These are phyloP conservation scores for Didymella segeticola DNA, from an alignment of 2,329 filamentous ascomycete genomes.

Conservation along the genomic window DNA sequence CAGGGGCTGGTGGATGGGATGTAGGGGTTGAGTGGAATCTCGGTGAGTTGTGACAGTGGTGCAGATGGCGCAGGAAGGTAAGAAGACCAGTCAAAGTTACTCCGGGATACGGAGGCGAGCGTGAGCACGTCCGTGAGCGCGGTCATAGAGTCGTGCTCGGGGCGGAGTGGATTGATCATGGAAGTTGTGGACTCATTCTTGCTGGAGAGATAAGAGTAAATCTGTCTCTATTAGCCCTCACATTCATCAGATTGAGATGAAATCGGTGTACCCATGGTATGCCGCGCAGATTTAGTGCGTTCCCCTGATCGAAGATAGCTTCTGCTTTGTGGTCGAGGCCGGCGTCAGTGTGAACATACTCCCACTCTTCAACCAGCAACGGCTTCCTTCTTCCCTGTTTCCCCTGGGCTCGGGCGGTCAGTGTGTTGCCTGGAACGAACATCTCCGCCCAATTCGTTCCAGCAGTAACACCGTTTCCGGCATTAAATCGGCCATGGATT, in stretches of 20 bases:
- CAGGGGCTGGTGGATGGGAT: conserved; percentile 37
- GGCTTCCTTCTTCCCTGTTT: conserved; percentile 37
- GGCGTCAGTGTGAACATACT: conserved; percentile 33
- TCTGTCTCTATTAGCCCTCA: conserved; percentile 19
- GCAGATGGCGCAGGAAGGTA: conserved; percentile 32
- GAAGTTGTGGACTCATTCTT: conserved; percentile 32
- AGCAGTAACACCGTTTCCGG: conserved; percentile 31
- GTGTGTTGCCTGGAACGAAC: conserved; percentile 44
- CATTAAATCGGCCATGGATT: conserved; percentile 43
- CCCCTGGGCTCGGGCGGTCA: conserved; percentile 34
- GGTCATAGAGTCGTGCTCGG: conserved; percentile 30
- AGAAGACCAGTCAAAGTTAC: conserved; percentile 39
- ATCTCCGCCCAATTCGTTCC: conserved; percentile 45
- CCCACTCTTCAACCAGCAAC: conserved; percentile 45
- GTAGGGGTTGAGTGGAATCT: conserved; percentile 38
- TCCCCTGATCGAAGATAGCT: conserved; percentile 45
- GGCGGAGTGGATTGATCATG: conserved; percentile 31
- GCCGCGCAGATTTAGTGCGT: conserved; percentile 44
- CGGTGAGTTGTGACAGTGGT: conserved; percentile 27
- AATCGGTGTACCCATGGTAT: conserved; percentile 42
- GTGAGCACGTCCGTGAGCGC: conserved; percentile 31
- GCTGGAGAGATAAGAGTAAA: conserved; percentile 41
- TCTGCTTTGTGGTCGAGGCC: conserved; percentile 41
- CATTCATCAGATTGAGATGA: background rate
- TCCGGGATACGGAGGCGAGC: conserved; percentile 33